These are phyloP conservation scores for Kwoniella heveanensis DNA, from an alignment of 768 basidiomycete genomes.

Conservation along the genomic window DNA sequence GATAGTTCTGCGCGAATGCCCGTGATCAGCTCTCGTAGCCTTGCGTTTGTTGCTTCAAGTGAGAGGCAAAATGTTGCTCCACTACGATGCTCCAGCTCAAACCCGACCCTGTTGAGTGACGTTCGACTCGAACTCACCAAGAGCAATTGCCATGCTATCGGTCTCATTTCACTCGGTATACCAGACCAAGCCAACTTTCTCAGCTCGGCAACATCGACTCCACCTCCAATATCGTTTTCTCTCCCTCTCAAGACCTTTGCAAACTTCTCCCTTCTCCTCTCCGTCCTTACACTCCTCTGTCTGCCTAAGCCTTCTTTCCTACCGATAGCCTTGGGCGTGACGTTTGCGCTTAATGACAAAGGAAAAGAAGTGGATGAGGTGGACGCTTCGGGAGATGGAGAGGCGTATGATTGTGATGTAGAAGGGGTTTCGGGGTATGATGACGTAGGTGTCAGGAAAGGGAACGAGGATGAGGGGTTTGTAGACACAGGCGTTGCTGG, in stretches of 20 bases:
- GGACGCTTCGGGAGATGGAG: conserved; percentile 59
- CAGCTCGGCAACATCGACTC: conserved; percentile 78
- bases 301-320: conserved; percentile 31
- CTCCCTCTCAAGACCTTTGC: conserved; percentile 47
- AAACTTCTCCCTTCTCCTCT: conserved; percentile 51
- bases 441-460: conserved; percentile 37
- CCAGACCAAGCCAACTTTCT: conserved; percentile 94
- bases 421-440: conserved; percentile 53
- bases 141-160: conserved; percentile 90
- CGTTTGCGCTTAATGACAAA: not conserved
- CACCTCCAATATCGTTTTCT: conserved; percentile 57
- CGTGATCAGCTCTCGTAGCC: too few relatives aligned
- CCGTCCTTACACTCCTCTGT: conserved; percentile 51
- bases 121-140: too few relatives aligned
- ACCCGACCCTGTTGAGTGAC: too few relatives aligned
- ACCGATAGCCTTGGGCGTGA: conserved; percentile 15
- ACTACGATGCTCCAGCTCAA: too few relatives aligned
- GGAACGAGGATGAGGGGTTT: conserved; percentile 36
- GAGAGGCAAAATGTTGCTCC: too few relatives aligned
- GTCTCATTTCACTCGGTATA: conserved; percentile 81
- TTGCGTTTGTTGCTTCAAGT: too few relatives aligned
- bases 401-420: conserved; percentile 65
- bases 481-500: conserved; percentile 37
- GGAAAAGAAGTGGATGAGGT: conserved; percentile 5
- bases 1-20: conserved; percentile 74